phyloP scores from a whole-genome alignment of 768 basidiomycete genomes.

The Psilocybe cubensis region DNA sequence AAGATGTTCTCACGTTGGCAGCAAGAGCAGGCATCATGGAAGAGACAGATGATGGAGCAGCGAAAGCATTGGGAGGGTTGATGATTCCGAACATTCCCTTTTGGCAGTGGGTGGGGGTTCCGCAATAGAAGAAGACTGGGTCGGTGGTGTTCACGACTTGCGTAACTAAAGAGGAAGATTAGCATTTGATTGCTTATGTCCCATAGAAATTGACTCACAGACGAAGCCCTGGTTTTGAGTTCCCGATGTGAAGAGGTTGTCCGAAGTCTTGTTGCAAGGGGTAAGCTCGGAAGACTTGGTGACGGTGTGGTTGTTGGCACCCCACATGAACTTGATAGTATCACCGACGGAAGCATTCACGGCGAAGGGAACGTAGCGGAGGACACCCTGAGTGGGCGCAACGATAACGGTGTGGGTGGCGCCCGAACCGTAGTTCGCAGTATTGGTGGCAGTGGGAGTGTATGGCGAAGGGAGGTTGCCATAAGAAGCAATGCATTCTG shows the following conservation, averaged over 20 bases:
- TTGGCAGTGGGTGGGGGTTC: slow-evolving; percentile 68
- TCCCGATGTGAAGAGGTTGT: slow-evolving; percentile 67
- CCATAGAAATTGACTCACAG: slow-evolving; percentile 43
- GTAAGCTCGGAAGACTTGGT: slow-evolving; percentile 72
- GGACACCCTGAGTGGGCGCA: slow-evolving; percentile 75
- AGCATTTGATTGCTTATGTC: not conserved
- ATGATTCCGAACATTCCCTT: slow-evolving; percentile 89
- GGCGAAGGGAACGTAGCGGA: slow-evolving; percentile 77
- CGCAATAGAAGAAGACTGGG: slow-evolving; percentile 79
- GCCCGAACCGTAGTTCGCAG: slow-evolving; percentile 49
- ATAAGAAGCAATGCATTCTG: slow-evolving; percentile 72
- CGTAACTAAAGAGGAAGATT: slow-evolving; percentile 45
- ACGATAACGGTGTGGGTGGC: slow-evolving; percentile 78
- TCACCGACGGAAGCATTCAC: slow-evolving; percentile 79
- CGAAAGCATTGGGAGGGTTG: slow-evolving; percentile 59
- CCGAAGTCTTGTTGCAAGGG: slow-evolving; percentile 74
- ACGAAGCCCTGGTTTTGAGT: slow-evolving; percentile 62
- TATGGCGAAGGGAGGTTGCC: slow-evolving; percentile 39
- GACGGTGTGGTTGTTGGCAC: slow-evolving; percentile 80
- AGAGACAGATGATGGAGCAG: slow-evolving; percentile 49
- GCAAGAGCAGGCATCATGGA: slow-evolving; percentile 54
- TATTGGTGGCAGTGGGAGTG: slow-evolving; percentile 27
- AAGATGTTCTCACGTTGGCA: slow-evolving; percentile 47
- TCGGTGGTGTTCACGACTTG: slow-evolving; percentile 75
- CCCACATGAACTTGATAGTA: slow-evolving; percentile 78